These are phyloP conservation scores for Epichloe gansuensis DNA, from an alignment of 2,329 filamentous ascomycete species.

Conservation along the genomic window DNA sequence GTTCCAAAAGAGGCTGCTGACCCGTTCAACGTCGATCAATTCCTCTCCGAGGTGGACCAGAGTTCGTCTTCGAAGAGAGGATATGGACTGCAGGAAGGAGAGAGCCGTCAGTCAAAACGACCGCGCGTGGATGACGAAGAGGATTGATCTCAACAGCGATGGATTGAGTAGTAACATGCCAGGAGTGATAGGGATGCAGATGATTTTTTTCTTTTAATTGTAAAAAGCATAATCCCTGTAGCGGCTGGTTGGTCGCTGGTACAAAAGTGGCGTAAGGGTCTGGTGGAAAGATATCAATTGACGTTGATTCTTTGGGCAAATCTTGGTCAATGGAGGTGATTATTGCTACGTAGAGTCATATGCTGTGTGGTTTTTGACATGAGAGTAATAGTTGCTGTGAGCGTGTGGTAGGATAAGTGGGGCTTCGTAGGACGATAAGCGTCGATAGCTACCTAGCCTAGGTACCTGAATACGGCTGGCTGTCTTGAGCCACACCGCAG, in stretches of 20 bases:
- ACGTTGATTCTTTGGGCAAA: neutral
- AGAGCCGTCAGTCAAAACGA: slow-evolving; percentile 52
- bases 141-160: slow-evolving; percentile 19
- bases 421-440: too few species aligned
- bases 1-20: slow-evolving; percentile 78
- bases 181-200: neutral
- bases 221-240: neutral
- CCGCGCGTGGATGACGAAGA: slow-evolving; percentile 66
- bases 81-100: slow-evolving; percentile 61
- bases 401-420: too few species aligned
- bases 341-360: too few species aligned
- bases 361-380: too few species aligned
- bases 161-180: slow-evolving; percentile 1
- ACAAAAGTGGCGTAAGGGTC: neutral
- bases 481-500: too few species aligned
- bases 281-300: neutral
- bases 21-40: slow-evolving; percentile 89
- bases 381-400: too few species aligned
- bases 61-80: slow-evolving; percentile 55
- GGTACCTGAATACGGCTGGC: too few species aligned
- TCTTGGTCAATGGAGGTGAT: neutral
- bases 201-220: neutral
- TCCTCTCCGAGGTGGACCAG: slow-evolving; percentile 70
- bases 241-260: neutral
- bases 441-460: too few species aligned